phyloP scores from a whole-genome alignment of 2,329 filamentous ascomycete genomes.

The Sarocladiaceae sp. region DNA sequence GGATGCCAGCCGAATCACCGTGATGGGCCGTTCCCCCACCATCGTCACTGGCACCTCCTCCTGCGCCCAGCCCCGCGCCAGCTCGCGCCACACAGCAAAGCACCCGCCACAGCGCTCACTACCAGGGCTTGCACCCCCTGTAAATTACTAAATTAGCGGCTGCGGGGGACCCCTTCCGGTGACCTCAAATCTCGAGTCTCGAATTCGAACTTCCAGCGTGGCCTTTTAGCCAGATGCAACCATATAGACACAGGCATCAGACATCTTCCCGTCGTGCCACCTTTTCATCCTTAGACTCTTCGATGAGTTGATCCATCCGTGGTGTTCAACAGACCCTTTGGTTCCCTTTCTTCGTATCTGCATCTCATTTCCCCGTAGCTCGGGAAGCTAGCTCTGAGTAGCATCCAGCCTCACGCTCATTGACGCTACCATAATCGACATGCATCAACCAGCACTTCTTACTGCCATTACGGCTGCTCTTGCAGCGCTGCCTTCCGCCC shows the following conservation, averaged over 20 bases:
- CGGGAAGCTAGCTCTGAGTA: no score
- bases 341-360: no score
- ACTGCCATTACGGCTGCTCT: slow-evolving; percentile 49
- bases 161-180: no score
- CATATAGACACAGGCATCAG: slow-evolving; percentile 5
- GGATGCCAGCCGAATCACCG: no score
- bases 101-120: background rate
- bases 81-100: slow-evolving; percentile 24
- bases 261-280: background rate
- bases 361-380: no score
- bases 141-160: no score
- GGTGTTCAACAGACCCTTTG: no score
- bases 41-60: slow-evolving; percentile 1
- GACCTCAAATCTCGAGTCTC: no score
- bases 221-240: slow-evolving; percentile 27
- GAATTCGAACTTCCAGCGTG: slow-evolving; percentile 31
- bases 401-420: no score
- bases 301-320: slow-evolving; percentile 3
- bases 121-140: slow-evolving; percentile 4
- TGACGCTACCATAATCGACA: slow-evolving; percentile 23
- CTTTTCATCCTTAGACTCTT: background rate
- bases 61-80: slow-evolving; percentile 13
- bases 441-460: slow-evolving; percentile 48
- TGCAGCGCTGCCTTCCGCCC: slow-evolving; percentile 56
- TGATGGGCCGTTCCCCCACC: slow-evolving; percentile 7